Evolutionary conservation across 2,329 filamentous ascomycete genomes (phyloP).

Genomic region (Penicillium brasilianum): DNA sequence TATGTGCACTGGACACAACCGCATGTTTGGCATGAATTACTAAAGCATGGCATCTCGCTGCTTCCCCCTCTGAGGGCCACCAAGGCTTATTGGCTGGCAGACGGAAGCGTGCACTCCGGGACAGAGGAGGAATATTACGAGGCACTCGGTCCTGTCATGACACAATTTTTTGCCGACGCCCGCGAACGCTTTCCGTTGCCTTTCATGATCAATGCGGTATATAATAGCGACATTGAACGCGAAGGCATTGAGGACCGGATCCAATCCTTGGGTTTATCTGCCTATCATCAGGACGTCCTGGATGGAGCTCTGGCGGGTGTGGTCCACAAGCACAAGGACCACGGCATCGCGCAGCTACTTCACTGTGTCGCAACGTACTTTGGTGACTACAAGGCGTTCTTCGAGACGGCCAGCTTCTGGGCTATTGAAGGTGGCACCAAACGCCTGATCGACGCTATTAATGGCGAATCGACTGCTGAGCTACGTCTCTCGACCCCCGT

Average conservation of each 20-base stretch:
- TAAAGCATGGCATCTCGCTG: neutral
- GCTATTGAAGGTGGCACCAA: conserved; percentile 6
- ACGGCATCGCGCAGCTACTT: conserved; percentile 22
- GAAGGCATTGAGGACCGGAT: conserved; percentile 19
- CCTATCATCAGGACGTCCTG: conserved; percentile 20
- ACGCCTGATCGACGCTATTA: conserved; percentile 3
- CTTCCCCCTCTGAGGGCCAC: neutral
- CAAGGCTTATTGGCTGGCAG: conserved; percentile 1
- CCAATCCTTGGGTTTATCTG: neutral
- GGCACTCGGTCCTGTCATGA: conserved; percentile 7
- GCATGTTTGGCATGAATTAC: neutral
- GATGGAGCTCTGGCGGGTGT: conserved; percentile 20
- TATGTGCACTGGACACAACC: neutral
- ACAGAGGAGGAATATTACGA: neutral
- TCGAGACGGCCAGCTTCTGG: conserved; percentile 8
- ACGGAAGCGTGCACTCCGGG: neutral
- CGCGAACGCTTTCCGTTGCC: conserved; percentile 20
- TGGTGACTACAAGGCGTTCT: conserved; percentile 13
- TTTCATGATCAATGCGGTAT: conserved; percentile 6
- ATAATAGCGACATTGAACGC: conserved; percentile 19
- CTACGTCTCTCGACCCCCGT: conserved; percentile 7
- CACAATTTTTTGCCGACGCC: conserved; percentile 17
- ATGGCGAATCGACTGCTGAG: conserved; percentile 3
- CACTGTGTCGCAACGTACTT: conserved; percentile 18
- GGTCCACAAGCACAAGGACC: conserved; percentile 16